Conservation (phyloP, 176 grass and related monocot genomes). For the Puccinellia tenuiflora region DNA sequence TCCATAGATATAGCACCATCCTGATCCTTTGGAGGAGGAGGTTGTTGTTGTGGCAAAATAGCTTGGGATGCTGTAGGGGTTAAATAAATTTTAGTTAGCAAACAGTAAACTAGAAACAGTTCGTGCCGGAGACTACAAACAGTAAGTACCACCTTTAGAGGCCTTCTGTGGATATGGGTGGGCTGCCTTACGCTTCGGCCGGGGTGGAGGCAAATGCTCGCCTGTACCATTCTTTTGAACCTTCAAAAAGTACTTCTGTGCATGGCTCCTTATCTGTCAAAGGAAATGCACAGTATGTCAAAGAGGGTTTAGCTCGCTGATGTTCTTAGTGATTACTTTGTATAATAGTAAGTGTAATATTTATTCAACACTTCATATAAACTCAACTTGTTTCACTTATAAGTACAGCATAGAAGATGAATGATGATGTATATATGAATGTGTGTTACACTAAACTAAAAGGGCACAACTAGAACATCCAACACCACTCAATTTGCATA, state of each 20-base stretch:
- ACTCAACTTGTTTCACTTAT: not conserved
- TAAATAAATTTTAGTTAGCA: constrained; percentile 20
- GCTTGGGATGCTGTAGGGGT: constrained; percentile 24
- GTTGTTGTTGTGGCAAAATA: constrained; percentile 22
- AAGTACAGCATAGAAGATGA: not conserved
- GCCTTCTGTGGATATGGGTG: constrained; percentile 99
- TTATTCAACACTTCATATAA: not conserved
- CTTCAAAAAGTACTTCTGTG: constrained; percentile 95
- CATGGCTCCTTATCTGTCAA: constrained; percentile 95
- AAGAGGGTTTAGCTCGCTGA: not conserved
- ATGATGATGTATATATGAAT: not conserved
- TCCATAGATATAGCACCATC: constrained; percentile 36
- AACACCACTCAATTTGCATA: not conserved
- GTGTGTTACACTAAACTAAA: not conserved
- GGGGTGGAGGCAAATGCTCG: constrained; percentile 90
- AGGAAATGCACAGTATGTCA: not conserved
- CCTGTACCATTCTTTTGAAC: constrained; percentile 78
- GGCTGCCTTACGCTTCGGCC: constrained; percentile 90
- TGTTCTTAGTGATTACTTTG: not conserved
- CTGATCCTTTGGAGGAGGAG: constrained; percentile 36
- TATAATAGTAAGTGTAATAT: not conserved
- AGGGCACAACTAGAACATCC: not conserved
- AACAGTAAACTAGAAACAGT: not conserved
- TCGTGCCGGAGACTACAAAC: not conserved
- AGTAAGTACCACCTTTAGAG: constrained; percentile 56